These are phyloP conservation scores for Hypoxylon sp. DNA, from an alignment of 2,329 filamentous ascomycete genomes.

Conservation along the genomic window DNA sequence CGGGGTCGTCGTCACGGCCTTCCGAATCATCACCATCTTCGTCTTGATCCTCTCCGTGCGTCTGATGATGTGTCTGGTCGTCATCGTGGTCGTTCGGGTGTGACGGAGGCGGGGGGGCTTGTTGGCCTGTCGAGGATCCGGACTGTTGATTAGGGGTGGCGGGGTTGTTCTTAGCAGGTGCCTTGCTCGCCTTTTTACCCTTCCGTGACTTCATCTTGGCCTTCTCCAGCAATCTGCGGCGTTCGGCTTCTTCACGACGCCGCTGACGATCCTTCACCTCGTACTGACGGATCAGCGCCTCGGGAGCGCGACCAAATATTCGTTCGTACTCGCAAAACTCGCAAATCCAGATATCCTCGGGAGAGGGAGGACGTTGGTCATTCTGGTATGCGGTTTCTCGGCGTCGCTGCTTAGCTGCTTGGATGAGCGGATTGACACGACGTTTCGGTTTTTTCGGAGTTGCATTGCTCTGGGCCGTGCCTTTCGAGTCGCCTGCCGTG, in stretches of 20 bases:
- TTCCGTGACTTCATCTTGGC: slow-evolving; percentile 93
- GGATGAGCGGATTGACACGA: slow-evolving; percentile 73
- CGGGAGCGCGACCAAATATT: slow-evolving; percentile 89
- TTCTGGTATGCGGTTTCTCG: slow-evolving; percentile 80
- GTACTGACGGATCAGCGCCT: slow-evolving; percentile 86
- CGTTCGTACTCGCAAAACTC: slow-evolving; percentile 98
- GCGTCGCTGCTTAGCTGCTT: slow-evolving; percentile 79
- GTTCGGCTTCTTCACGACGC: slow-evolving; percentile 85
- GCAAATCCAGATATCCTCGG: slow-evolving; percentile 89
- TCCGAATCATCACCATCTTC: slow-evolving; percentile 51
- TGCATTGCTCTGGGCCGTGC: slow-evolving; percentile 47
- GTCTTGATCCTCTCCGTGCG: slow-evolving; percentile 35
- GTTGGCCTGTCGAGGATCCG: slow-evolving; percentile 32
- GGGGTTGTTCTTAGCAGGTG: slow-evolving; percentile 57
- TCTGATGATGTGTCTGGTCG: slow-evolving; percentile 29
- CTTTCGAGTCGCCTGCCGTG: slow-evolving; percentile 49
- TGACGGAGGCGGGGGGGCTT: slow-evolving; percentile 31
- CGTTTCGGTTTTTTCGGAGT: slow-evolving; percentile 69
- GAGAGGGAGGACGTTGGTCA: slow-evolving; percentile 72
- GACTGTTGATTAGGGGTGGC: slow-evolving; percentile 39
- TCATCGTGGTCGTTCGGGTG: slow-evolving; percentile 42
- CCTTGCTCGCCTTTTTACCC: slow-evolving; percentile 82
- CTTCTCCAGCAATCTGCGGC: slow-evolving; percentile 84
- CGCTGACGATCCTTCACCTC: slow-evolving; percentile 92
- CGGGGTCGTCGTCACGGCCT: slow-evolving; percentile 50